Evolutionary conservation across 768 basidiomycete genomes (phyloP).

Genomic region (Mycena amicta): DNA sequence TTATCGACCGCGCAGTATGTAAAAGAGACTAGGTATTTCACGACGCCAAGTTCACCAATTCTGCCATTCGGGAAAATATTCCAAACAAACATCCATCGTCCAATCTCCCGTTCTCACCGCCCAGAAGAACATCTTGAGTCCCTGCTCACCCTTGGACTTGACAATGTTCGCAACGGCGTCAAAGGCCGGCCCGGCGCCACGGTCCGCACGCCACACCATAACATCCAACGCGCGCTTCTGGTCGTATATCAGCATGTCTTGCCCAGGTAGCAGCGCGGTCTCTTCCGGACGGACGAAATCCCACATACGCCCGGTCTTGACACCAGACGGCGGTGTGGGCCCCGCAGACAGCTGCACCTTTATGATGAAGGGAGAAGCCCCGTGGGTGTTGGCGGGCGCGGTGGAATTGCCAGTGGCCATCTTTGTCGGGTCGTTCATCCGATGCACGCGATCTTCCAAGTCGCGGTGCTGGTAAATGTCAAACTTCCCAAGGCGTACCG

Average conservation of each 20-base stretch:
- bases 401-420: too few species aligned
- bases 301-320: too few species aligned
- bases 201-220: not conserved
- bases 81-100: conserved; percentile 4
- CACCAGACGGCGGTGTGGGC: too few species aligned
- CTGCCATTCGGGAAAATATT: not conserved
- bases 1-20: too few species aligned
- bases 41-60: conserved; percentile 1
- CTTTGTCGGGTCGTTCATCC: not conserved
- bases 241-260: conserved; percentile 13
- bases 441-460: not conserved
- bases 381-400: conserved; percentile 4
- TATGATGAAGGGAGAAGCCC: conserved; percentile 3
- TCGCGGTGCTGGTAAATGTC: conserved; percentile 2
- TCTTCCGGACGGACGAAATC: too few species aligned
- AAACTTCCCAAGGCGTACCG: not conserved
- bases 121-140: conserved; percentile 1
- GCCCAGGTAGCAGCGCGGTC: too few species aligned
- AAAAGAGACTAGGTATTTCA: too few species aligned
- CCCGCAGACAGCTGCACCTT: not conserved
- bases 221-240: not conserved
- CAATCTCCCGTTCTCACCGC: conserved; percentile 1
- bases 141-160: not conserved
- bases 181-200: not conserved
- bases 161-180: not conserved